Base-by-base conservation (phyloP, 306 rosid genomes). In the Dryas drummondii region DNA sequence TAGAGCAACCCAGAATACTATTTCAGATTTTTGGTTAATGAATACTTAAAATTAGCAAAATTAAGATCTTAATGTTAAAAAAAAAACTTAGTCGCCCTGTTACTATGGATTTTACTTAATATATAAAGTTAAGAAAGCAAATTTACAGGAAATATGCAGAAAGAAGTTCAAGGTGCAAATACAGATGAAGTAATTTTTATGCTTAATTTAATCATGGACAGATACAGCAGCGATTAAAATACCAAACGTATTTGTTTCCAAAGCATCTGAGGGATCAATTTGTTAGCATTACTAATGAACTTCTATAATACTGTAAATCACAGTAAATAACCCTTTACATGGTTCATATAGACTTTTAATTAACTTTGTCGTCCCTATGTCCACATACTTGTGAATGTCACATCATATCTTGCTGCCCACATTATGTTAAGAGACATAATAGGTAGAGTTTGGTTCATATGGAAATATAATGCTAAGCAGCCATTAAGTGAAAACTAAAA, bases 161-260 rank as follows among this genome's bases (percentile, higher is more conserved):
- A 59, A 71, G 7, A 16, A 56, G 54, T 5, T 60, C 32, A 42
- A 19, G 50, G 65, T 61, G 62, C 62, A 79, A 78, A 60, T 74
- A 49, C 62, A 82, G 66, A 47, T 16, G 58, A 73, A 3, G 9
- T 32, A 5, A 7, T 5, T 8, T 47, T 59, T 26, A 26, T 9
- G 15, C 55, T 73, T 22, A 73, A 14, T 48, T 57, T 9, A 46
- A 47, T 48, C 32, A 47, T 7, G 7, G 19, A 22, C 53, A 58
- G 9, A 45, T 3, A 59, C 27, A 62, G 55, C 27, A 72, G 1
- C 17, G 1, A 9, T 4, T 32, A 13, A 59, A 59, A 72, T 1
- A 40, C 32, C 40, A 37, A 8, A 66, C 52, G 9, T 66, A 66
- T 66, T 17, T 46, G 22, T n/a, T 46, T 66, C n/a, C 44, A 26